A percentile compares a stretch with the other conserved stretches of the same genome.
These are phyloP conservation scores for Fraxinus floribunda DNA, from an alignment of 305 asterid species.

Conservation along the genomic window DNA sequence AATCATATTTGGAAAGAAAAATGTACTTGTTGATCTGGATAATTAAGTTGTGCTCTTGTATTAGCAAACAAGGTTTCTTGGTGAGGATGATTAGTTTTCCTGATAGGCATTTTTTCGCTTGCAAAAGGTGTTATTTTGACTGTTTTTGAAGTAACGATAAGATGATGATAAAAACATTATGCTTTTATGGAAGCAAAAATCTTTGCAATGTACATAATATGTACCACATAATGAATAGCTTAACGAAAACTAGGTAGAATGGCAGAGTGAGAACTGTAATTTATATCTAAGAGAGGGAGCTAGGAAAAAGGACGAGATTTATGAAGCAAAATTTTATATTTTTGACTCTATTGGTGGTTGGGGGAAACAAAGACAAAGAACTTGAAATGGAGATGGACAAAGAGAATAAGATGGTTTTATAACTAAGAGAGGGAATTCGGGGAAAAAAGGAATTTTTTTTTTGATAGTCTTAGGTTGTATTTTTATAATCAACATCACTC, in stretches of 20 bases:
- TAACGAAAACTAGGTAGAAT: neutral
- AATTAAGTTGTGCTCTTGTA: neutral
- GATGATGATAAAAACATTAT: neutral
- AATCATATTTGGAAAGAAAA: neutral
- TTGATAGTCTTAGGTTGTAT: neutral
- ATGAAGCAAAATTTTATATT: neutral
- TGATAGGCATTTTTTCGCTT: neutral
- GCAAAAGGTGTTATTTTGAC: neutral
- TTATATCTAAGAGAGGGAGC: neutral
- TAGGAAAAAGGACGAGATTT: neutral
- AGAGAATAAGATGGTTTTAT: neutral
- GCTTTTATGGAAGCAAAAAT: neutral
- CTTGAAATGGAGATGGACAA: neutral
- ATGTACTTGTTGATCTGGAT: neutral
- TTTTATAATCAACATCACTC: neutral
- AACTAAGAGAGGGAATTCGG: neutral
- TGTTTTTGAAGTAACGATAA: neutral
- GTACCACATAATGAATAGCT: neutral
- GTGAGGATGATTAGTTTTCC: neutral
- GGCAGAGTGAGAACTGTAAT: neutral
- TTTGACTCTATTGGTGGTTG: neutral
- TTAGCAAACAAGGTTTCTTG: neutral
- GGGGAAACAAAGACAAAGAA: neutral
- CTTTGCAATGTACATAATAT: neutral
- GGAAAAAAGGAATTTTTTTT: neutral